phyloP scores from a whole-genome alignment of 139 green algal genomes.

The Limnomonas spitsbergensis region DNA sequence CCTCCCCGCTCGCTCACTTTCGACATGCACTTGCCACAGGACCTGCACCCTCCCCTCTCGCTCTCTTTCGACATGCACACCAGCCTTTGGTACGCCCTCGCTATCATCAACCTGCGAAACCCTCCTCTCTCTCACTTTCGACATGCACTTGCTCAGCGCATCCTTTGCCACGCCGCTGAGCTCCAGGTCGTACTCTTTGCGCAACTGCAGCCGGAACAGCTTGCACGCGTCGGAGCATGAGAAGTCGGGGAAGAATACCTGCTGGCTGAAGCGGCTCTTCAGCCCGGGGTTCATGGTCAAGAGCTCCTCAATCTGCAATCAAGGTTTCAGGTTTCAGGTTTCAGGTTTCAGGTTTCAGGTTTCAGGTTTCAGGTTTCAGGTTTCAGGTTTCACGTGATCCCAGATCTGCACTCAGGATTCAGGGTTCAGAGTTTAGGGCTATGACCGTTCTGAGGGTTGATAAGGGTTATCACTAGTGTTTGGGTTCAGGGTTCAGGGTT shows the following conservation, averaged over 20 bases:
- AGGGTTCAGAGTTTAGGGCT: too few relatives aligned
- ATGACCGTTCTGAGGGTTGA: too few relatives aligned
- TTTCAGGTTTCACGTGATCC: too few relatives aligned
- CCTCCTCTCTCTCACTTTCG: conserved; percentile 21
- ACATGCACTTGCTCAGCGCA: conserved; percentile 24
- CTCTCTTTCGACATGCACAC: background rate
- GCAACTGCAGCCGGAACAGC: conserved; percentile 33
- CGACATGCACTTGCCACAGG: too few relatives aligned
- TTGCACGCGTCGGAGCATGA: conserved; percentile 17
- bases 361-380: too few relatives aligned
- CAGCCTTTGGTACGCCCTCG: background rate
- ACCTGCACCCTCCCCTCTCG: too few relatives aligned
- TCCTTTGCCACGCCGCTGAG: conserved; percentile 10
- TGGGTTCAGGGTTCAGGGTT: too few relatives aligned
- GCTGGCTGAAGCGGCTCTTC: conserved; percentile 52
- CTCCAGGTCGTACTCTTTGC: conserved; percentile 24
- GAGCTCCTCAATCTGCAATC: conserved; percentile 43
- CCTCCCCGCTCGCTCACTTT: too few relatives aligned
- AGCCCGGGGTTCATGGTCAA: conserved; percentile 48
- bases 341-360: too few relatives aligned
- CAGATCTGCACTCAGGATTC: too few relatives aligned
- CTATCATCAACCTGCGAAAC: background rate
- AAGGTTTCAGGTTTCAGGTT: background rate
- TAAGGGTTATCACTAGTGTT: too few relatives aligned
- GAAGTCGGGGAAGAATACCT: conserved; percentile 46